These are phyloP conservation scores for Starmerella stigmatis DNA, from an alignment of 805 yeast genomes.

Conservation along the genomic window DNA sequence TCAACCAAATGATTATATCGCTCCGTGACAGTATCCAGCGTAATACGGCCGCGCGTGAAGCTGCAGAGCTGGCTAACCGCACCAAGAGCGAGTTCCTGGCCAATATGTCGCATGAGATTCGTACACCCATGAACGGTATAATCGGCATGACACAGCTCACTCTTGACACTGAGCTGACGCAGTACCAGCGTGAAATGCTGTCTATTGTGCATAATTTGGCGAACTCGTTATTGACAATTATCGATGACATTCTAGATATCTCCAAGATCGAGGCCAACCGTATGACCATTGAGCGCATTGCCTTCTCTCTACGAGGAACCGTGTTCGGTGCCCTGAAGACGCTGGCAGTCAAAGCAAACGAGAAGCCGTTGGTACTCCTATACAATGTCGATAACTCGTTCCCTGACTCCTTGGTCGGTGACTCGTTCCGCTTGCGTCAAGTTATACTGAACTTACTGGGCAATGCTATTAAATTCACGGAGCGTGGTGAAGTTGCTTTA, in stretches of 20 bases:
- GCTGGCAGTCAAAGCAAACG: slow-evolving; percentile 79
- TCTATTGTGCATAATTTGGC: slow-evolving; percentile 83
- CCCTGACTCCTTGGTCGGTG: slow-evolving; percentile 81
- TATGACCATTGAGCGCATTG: slow-evolving; percentile 86
- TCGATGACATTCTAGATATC: slow-evolving; percentile 83
- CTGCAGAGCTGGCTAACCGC: slow-evolving; percentile 81
- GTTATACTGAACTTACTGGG: slow-evolving; percentile 81
- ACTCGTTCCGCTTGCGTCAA: slow-evolving; percentile 77
- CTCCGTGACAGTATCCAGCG: slow-evolving; percentile 82
- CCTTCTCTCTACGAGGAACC: slow-evolving; percentile 74
- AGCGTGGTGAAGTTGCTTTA: slow-evolving; percentile 68
- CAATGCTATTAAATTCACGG: slow-evolving; percentile 81
- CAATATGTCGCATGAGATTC: slow-evolving; percentile 75
- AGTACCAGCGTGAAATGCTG: slow-evolving; percentile 84
- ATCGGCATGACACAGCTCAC: slow-evolving; percentile 89
- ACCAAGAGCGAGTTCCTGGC: slow-evolving; percentile 87
- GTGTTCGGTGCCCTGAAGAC: slow-evolving; percentile 86
- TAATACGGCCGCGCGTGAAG: slow-evolving; percentile 87
- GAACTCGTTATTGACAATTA: slow-evolving; percentile 71
- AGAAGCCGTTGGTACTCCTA: slow-evolving; percentile 66
- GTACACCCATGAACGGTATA: slow-evolving; percentile 90
- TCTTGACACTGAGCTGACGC: slow-evolving; percentile 77
- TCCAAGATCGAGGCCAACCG: slow-evolving; percentile 89
- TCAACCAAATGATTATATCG: slow-evolving; percentile 74
- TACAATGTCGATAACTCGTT: slow-evolving; percentile 78